Percentiles rank a stretch among this genome's conserved stretches.
These are phyloP conservation scores for Lepidium aucheri DNA, from an alignment of 345 rosid genomes.

Conservation along the genomic window DNA sequence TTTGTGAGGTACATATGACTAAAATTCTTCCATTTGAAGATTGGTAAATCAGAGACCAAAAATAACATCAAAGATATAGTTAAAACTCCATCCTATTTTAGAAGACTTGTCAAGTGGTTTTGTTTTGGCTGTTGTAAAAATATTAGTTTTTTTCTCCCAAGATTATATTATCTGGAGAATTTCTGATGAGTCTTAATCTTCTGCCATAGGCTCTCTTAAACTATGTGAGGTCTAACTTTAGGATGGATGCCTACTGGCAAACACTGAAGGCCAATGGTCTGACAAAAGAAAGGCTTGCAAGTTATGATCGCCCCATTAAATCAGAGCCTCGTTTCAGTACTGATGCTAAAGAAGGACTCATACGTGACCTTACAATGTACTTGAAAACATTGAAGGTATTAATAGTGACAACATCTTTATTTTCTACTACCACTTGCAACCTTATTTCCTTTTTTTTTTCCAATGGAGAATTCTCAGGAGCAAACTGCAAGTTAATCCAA, in stretches of 20 bases:
- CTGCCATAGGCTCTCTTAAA: slow-evolving; percentile 79
- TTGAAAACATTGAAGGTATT: slow-evolving; percentile 90
- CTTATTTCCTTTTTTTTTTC: not conserved
- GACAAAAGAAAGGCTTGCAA: slow-evolving; percentile 79
- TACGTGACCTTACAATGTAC: slow-evolving; percentile 84
- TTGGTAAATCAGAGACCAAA: not conserved
- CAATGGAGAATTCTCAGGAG: not conserved
- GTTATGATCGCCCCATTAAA: slow-evolving; percentile 88
- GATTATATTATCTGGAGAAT: not conserved
- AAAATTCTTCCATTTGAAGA: not conserved
- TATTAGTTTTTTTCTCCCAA: not conserved
- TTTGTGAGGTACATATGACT: slow-evolving; percentile 65
- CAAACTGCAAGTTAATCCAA: slow-evolving; percentile 3
- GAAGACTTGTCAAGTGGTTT: not conserved
- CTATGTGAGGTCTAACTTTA: slow-evolving; percentile 62
- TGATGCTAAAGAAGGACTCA: slow-evolving; percentile 72
- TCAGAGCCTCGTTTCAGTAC: slow-evolving; percentile 75
- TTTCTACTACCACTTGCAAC: not conserved
- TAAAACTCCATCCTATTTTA: not conserved
- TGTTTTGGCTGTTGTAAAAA: not conserved
- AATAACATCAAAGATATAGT: not conserved
- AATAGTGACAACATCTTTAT: not conserved
- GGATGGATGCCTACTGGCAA: slow-evolving; percentile 76
- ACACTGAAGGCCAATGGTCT: slow-evolving; percentile 84
- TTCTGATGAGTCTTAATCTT: slow-evolving; percentile 12